Conservation (phyloP, 2,329 filamentous ascomycete species). For the Dothistroma septosporum region DNA sequence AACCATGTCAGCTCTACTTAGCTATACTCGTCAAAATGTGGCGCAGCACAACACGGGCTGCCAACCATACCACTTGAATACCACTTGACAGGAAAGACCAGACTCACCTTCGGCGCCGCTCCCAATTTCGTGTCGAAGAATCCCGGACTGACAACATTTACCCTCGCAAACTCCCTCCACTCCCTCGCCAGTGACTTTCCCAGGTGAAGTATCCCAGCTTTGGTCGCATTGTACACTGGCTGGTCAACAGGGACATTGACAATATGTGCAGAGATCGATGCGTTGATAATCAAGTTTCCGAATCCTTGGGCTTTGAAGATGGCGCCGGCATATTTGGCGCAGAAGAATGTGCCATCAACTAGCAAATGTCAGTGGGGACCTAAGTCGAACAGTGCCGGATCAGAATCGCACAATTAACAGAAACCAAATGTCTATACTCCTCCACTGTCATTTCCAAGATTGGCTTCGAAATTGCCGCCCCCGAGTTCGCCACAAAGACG, state of each 20-base stretch:
- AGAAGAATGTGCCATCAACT: conserved; percentile 41
- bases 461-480: conserved; percentile 72
- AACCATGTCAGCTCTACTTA: too few relatives aligned
- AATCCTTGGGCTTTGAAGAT: conserved; percentile 43
- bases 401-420: conserved; percentile 48
- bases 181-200: conserved; percentile 54
- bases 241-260: conserved; percentile 50
- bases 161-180: conserved; percentile 54
- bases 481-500: conserved; percentile 84
- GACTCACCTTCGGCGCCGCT: conserved; percentile 37
- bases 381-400: too few relatives aligned
- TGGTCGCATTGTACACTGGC: conserved; percentile 54
- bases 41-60: too few relatives aligned
- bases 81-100: not conserved
- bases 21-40: too few relatives aligned
- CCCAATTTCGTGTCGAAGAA: conserved; percentile 57
- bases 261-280: conserved; percentile 34
- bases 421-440: conserved; percentile 51
- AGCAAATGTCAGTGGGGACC: not conserved
- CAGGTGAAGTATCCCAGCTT: conserved; percentile 55
- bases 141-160: conserved; percentile 53
- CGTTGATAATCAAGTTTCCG: conserved; percentile 50
- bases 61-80: too few relatives aligned
- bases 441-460: conserved; percentile 52
- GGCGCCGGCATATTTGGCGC: conserved; percentile 41